Evolutionary conservation across 176 grass and related monocot genomes (phyloP).

Genomic region (Neostapfia colusana): DNA sequence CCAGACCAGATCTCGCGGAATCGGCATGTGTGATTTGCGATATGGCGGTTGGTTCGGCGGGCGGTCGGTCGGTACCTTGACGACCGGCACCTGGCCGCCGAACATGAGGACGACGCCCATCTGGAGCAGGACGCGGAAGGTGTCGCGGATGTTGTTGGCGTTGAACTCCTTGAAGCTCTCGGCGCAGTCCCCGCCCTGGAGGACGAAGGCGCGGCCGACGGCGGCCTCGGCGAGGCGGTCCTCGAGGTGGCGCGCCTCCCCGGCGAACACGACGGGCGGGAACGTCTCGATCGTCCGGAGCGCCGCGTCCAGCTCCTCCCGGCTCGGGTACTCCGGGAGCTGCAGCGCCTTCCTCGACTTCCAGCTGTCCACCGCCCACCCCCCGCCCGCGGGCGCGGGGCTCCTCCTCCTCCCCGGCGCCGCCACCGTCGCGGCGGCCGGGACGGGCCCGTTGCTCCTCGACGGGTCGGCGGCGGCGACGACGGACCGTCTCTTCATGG

Average conservation of each 20-base stretch:
- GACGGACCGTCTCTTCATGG: conserved; percentile 44
- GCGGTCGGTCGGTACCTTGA: conserved; percentile 59
- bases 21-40: background rate
- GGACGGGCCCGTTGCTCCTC: conserved; percentile 44
- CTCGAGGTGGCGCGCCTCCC: conserved; percentile 85
- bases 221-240: conserved; percentile 85
- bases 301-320: conserved; percentile 70
- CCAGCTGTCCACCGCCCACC: conserved; percentile 92
- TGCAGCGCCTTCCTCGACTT: conserved; percentile 82
- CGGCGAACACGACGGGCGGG: conserved; percentile 89
- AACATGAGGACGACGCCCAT: conserved; percentile 99
- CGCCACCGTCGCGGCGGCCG: conserved; percentile 32
- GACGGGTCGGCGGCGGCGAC: conserved; percentile 67
- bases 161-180: conserved; percentile 99
- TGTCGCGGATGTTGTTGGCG: conserved; percentile 95
- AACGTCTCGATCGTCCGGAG: conserved; percentile 87
- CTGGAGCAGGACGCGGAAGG: conserved; percentile 94
- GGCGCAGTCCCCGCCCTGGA: conserved; percentile 92
- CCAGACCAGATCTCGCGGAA: conserved; percentile 49
- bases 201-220: conserved; percentile 80
- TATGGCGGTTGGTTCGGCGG: background rate
- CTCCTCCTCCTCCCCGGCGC: conserved; percentile 21
- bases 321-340: conserved; percentile 84
- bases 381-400: background rate
- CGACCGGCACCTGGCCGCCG: conserved; percentile 84